Conservation (phyloP, 75 land plant species). For the Chamaecyparis obtusa region DNA sequence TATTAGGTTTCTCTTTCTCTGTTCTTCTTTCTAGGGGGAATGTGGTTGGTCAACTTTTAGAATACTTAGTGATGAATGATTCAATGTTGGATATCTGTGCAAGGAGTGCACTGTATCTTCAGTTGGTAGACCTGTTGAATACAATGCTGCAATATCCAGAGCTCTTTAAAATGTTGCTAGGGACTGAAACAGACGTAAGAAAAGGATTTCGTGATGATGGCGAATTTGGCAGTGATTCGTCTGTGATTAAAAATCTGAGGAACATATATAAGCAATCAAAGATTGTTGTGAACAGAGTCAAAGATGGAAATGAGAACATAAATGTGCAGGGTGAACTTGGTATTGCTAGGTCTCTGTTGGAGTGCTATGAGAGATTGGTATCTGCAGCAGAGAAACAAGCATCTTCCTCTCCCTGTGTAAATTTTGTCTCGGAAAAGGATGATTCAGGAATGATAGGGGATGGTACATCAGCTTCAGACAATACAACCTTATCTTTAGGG, state of each 20-base stretch:
- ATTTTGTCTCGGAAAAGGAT: neutral
- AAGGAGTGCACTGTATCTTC: conserved; percentile 25
- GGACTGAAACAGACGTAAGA: neutral
- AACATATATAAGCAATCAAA: conserved; percentile 35
- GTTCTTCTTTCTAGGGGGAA: conserved; percentile 6
- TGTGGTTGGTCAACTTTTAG: conserved; percentile 9
- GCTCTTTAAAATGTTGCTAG: conserved; percentile 14
- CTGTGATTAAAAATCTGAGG: conserved; percentile 20
- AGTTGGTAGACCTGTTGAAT: conserved; percentile 14
- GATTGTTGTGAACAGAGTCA: conserved; percentile 12
- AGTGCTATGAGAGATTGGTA: conserved; percentile 24
- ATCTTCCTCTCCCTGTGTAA: neutral
- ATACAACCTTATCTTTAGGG: neutral
- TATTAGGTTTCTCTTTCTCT: neutral
- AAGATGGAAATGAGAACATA: neutral
- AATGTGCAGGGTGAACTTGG: conserved; percentile 15
- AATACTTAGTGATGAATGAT: conserved; percentile 29
- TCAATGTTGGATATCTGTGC: conserved; percentile 34
- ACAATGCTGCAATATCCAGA: conserved; percentile 7
- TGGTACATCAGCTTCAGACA: neutral
- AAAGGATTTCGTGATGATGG: neutral
- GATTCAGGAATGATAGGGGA: conserved; percentile 2
- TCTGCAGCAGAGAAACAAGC: neutral
- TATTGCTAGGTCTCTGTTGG: conserved; percentile 19
- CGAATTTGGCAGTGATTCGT: conserved; percentile 5